Base-by-base conservation (phyloP, 2,329 filamentous ascomycete genomes). In the Simplicillium sp. region DNA sequence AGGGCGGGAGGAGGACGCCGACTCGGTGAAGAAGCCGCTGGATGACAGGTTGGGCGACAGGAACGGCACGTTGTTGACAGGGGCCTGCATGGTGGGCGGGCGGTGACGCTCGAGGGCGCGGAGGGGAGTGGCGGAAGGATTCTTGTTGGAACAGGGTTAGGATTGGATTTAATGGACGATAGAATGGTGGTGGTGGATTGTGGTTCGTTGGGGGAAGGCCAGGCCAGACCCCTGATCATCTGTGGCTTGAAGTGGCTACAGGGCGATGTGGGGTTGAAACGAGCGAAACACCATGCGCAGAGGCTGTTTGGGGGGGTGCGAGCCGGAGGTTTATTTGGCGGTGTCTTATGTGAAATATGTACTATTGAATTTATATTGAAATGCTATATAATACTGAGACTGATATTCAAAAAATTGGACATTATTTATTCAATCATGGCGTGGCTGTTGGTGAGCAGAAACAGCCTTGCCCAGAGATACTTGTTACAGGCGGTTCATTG, bases 11-110 rank as follows among this genome's bases (percentile, higher is more conserved):
- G 54, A 44, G 29, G 57, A 55, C 25, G 54, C 49, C 42, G 49
- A 48, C 28, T 51, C 46, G 43, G 50, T 57, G 40, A 57, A 59
- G 52, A 62, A 56, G 49, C 60, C 57, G 47, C 56, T 58, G 33
- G 58, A 54, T 33, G 59, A 57, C 50, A 64, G 60, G 48, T 58
- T 57, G 44, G 59, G 58, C 47, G 57, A 48, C 34, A 55, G 51
- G 36, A 54, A 49, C 37, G 46, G 40, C 38, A 35, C 42, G 44
- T 38, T 12, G 15, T 16, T 14, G 11, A 16, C 34, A 35, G 11
- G 36, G 14, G 17, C 38, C 39, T 38, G 42, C 39, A 14, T 46
- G 42, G 3, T 47, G 49, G n/a, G 36, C 29, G 41, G 8, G 39
- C 7, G 20, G 9, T 25, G n/a, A 25, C 20, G 20, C 20, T 25